Base-by-base conservation (phyloP, 495 filamentous ascomycete genomes). In the Usnea hakonensis region DNA sequence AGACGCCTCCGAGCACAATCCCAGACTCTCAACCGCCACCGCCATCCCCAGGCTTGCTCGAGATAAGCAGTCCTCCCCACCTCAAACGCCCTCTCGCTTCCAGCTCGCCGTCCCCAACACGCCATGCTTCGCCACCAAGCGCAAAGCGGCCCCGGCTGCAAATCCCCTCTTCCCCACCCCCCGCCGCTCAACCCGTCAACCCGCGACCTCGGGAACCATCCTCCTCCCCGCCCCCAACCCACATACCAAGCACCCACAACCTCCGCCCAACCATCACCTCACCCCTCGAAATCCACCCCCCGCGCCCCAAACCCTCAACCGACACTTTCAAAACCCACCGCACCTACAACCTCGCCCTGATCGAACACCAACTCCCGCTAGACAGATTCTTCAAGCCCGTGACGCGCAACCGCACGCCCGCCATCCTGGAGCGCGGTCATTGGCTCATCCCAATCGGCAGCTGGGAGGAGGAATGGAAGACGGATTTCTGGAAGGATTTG, bases 371-470 rank as follows among this genome's bases (percentile, higher is more conserved):
- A 2, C 66, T 68, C 14, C 59, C 65, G 3, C 48, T 65, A 6
- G 13, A 8, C 9, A 26, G 16, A 0, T 53, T 17, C n/a, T 60
- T 57, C 66, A 41, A 55, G n/a, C 60, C 67, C 36, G 3, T 7
- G 11, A 53, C 23, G 2, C n/a, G 11, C 36, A 69, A 71, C 5
- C 80, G 88, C 7, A 65, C 67, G 0, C 73, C 88, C 0, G 74
- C 79, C 11, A 71, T 70, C 0, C 76, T 83, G 19, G 89, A 92
- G 67, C 74, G 88, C 35, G 89, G 89, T 21, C 81, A 87, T 70
- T 92, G 89, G 89, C 68, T 73, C 16, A 53, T 91, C 2, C 77
- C 78, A 26, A 78, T 83, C 59, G 64, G 70, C 7, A 63, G 72
- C 14, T 84, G 80, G 57, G 30, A 64, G 14, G 11, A 53, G 55